Evolutionary conservation across 441 rosid species (phyloP).

Genomic region (Euphorbia corollata): DNA sequence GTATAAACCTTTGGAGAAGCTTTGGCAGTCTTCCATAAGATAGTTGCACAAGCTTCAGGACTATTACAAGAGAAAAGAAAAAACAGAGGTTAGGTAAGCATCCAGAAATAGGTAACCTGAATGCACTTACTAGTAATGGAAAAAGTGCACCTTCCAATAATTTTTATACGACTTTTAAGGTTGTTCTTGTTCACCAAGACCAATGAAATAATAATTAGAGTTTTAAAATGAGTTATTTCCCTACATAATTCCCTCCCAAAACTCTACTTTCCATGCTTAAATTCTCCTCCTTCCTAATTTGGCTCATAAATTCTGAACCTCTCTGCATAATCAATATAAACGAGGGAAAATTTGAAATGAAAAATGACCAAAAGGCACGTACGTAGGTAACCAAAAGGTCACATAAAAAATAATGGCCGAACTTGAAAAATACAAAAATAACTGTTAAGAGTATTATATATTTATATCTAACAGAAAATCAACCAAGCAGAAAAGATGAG

Average conservation of each 20-base stretch:
- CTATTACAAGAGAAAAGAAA: slow-evolving; percentile 30
- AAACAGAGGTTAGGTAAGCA: not conserved
- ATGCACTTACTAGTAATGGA: not conserved
- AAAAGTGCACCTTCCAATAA: not conserved
- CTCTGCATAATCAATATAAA: too few relatives aligned
- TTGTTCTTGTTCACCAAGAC: not conserved
- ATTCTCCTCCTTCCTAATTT: not conserved
- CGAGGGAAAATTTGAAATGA: too few relatives aligned
- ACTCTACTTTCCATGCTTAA: not conserved
- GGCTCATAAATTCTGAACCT: too few relatives aligned
- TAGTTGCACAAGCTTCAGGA: slow-evolving; percentile 97
- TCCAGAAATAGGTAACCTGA: not conserved
- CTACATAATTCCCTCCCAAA: not conserved
- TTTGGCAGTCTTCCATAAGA: slow-evolving; percentile 81
- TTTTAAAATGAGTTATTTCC: not conserved
- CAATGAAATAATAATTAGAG: not conserved
- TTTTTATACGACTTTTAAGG: not conserved
- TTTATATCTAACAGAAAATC: not conserved
- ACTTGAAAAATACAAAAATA: too few relatives aligned
- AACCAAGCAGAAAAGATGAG: not conserved
- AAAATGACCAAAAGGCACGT: too few relatives aligned
- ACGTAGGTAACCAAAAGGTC: too few relatives aligned
- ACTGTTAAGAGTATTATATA: too few relatives aligned
- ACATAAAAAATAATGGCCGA: too few relatives aligned
- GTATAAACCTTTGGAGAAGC: slow-evolving; percentile 74